phyloP scores from a whole-genome alignment of 2,329 filamentous ascomycete species.

The Talaromyces sp. region DNA sequence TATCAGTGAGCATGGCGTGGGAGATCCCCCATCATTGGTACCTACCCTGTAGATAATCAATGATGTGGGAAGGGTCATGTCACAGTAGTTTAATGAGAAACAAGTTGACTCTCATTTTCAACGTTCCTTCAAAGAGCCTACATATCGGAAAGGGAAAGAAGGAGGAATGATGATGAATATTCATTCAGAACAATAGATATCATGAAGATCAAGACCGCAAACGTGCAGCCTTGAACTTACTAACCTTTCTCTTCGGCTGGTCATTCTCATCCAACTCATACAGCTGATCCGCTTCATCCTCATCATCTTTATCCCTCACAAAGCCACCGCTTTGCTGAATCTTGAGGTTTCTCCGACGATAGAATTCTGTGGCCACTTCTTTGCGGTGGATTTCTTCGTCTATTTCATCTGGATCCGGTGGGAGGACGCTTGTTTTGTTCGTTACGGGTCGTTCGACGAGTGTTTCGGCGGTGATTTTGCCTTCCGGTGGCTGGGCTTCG shows the following conservation, averaged over 20 bases:
- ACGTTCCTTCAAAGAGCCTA: not conserved
- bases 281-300: conserved; percentile 63
- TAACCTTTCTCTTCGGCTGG: conserved; percentile 39
- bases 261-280: conserved; percentile 50
- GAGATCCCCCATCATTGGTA: not conserved
- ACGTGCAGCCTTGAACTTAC: conserved; percentile 50
- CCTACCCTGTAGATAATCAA: not conserved
- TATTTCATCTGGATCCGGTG: conserved; percentile 62
- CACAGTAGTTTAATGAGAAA: not conserved
- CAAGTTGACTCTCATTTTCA: not conserved
- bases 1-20: conserved; percentile 17
- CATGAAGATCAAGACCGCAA: conserved; percentile 31
- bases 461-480: conserved; percentile 58
- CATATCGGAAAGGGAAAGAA: not conserved
- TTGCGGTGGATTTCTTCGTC: conserved; percentile 71
- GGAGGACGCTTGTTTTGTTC: conserved; percentile 29
- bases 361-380: conserved; percentile 79
- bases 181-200: not conserved
- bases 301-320: conserved; percentile 68
- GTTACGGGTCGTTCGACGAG: conserved; percentile 52
- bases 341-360: conserved; percentile 76
- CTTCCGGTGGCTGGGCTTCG: conserved; percentile 40
- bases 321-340: conserved; percentile 84
- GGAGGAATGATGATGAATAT: not conserved
- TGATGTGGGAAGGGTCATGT: not conserved